Evolutionary conservation across 306 rosid species (phyloP).

Genomic region (Fragaria ananassa): DNA sequence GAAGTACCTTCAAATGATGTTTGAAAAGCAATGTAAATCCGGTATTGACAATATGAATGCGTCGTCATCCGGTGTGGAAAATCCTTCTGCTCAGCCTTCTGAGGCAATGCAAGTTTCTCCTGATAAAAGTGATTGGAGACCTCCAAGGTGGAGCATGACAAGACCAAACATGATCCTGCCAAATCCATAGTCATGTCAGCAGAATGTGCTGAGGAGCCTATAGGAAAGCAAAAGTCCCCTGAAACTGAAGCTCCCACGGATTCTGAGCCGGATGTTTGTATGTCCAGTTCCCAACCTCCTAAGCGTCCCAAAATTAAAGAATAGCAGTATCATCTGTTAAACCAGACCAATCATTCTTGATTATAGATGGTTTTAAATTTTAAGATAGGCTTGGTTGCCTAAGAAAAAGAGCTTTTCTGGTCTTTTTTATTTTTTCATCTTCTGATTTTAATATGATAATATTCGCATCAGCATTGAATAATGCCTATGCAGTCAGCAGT

Average conservation of each 20-base stretch:
- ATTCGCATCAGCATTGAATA: slow-evolving; percentile 1
- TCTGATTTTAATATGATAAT: slow-evolving; percentile 11
- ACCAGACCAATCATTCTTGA: slow-evolving; percentile 37
- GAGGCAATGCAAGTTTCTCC: slow-evolving; percentile 46
- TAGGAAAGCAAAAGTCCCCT: slow-evolving; percentile 38
- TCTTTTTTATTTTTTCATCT: background rate
- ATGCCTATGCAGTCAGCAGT: slow-evolving; percentile 4
- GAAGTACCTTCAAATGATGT: slow-evolving; percentile 88
- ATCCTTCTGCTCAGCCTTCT: slow-evolving; percentile 40
- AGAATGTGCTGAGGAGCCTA: slow-evolving; percentile 30
- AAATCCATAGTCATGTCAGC: slow-evolving; percentile 34
- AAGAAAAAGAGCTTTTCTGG: slow-evolving; percentile 35
- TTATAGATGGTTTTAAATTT: slow-evolving; percentile 19
- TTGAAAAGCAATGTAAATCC: slow-evolving; percentile 74
- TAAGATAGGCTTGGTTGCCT: slow-evolving; percentile 29
- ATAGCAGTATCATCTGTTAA: slow-evolving; percentile 33
- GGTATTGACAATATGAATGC: slow-evolving; percentile 34
- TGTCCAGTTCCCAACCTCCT: slow-evolving; percentile 37
- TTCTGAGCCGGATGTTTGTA: slow-evolving; percentile 38
- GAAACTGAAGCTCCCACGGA: slow-evolving; percentile 33
- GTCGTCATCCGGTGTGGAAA: slow-evolving; percentile 36
- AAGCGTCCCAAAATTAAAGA: slow-evolving; percentile 67
- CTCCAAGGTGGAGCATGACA: slow-evolving; percentile 36
- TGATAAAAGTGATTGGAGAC: slow-evolving; percentile 45
- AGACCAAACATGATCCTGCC: slow-evolving; percentile 31